These are phyloP conservation scores for Pichia sorboxylosa DNA, from an alignment of 1,139 yeast genomes.

Conservation along the genomic window DNA sequence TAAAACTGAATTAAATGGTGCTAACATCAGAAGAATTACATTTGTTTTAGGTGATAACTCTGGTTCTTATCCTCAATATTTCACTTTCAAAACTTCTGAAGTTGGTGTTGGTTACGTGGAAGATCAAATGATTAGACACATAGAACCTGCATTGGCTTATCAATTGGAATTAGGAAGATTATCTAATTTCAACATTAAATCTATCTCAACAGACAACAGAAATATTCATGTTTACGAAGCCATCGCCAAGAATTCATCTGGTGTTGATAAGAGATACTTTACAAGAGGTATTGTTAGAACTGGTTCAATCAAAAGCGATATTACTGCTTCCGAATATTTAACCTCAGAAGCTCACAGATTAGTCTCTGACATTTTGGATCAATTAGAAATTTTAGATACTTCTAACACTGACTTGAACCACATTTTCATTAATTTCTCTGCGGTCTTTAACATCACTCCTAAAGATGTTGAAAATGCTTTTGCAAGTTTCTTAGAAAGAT, in stretches of 20 bases:
- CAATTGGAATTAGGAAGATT: constrained; percentile 91
- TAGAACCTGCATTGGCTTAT: constrained; percentile 96
- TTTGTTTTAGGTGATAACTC: constrained; percentile 74
- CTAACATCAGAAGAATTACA: constrained; percentile 82
- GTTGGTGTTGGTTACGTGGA: constrained; percentile 65
- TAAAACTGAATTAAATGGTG: constrained; percentile 54
- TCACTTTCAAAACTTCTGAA: constrained; percentile 54
- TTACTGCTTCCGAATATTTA: constrained; percentile 84
- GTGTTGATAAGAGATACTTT: constrained; percentile 81
- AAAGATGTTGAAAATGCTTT: constrained; percentile 96
- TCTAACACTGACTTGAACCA: constrained; percentile 93
- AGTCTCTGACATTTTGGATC: constrained; percentile 91
- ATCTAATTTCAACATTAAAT: constrained; percentile 88
- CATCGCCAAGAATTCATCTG: constrained; percentile 82
- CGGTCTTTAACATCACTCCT: constrained; percentile 86
- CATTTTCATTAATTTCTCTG: constrained; percentile 90
- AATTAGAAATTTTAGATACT: constrained; percentile 87
- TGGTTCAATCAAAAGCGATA: constrained; percentile 85
- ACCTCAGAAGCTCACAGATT: constrained; percentile 93
- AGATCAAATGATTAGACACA: constrained; percentile 90
- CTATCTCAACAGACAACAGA: constrained; percentile 92
- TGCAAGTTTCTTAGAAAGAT: constrained; percentile 94
- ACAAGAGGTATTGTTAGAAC: constrained; percentile 96
- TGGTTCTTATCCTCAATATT: constrained; percentile 89
- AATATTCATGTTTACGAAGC: constrained; percentile 97